A percentile compares a stretch with the other conserved stretches of the same genome.
These are phyloP conservation scores for Boletus huronensis DNA, from an alignment of 768 basidiomycete genomes.

Conservation along the genomic window DNA sequence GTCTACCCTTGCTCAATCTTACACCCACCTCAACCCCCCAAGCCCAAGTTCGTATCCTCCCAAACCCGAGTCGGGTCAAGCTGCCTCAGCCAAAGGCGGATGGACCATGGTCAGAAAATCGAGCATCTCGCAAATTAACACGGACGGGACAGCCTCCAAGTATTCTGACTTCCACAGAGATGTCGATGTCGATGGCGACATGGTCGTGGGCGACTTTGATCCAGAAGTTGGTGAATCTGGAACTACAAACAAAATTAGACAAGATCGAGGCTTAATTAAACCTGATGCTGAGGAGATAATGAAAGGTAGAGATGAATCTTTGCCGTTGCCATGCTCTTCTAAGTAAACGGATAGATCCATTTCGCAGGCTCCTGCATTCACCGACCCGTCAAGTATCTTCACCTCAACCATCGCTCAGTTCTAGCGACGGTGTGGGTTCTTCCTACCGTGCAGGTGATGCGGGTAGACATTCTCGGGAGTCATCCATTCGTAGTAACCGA, in stretches of 20 bases:
- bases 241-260: conserved; percentile 39
- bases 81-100: conserved; percentile 49
- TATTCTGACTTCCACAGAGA: conserved; percentile 38
- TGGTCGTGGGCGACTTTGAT: conserved; percentile 76
- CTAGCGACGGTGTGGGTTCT: conserved; percentile 7
- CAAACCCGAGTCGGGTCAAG: conserved; percentile 40
- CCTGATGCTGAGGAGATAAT: conserved; percentile 73
- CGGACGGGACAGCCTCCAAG: conserved; percentile 23
- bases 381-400: background rate
- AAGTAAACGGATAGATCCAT: conserved; percentile 49
- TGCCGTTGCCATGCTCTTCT: conserved; percentile 23
- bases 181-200: conserved; percentile 69
- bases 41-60: conserved; percentile 74
- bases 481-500: conserved; percentile 74
- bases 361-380: conserved; percentile 49
- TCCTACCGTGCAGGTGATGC: conserved; percentile 32
- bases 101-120: conserved; percentile 74
- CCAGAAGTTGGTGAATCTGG: conserved; percentile 42
- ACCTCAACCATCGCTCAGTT: conserved; percentile 3
- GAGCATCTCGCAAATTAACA: conserved; percentile 25
- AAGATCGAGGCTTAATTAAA: conserved; percentile 50
- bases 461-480: conserved; percentile 66
- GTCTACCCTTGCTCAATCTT: conserved; percentile 72
- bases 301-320: conserved; percentile 49
- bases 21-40: conserved; percentile 74